These are phyloP conservation scores for Mycena capillaripes DNA, from an alignment of 768 basidiomycete species.

Conservation along the genomic window DNA sequence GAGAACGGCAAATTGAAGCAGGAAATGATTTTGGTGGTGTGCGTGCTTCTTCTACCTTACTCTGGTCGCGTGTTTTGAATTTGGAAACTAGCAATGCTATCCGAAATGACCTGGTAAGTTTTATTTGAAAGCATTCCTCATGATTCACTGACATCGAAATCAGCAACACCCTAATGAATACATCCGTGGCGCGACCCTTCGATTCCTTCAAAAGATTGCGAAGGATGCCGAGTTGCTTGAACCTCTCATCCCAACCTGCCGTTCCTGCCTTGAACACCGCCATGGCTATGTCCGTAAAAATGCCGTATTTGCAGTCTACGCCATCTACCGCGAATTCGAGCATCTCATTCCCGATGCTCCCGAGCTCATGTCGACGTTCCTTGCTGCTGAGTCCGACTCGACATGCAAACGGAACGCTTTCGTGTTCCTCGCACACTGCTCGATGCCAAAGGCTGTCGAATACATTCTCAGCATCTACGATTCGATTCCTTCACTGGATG, in stretches of 20 bases:
- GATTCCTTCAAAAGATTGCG: slow-evolving; percentile 95
- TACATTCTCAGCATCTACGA: slow-evolving; percentile 92
- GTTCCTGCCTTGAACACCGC: slow-evolving; percentile 95
- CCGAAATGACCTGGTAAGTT: slow-evolving; percentile 92
- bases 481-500: slow-evolving; percentile 85
- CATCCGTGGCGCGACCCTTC: slow-evolving; percentile 96
- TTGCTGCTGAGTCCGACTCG: slow-evolving; percentile 94
- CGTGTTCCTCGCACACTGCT: slow-evolving; percentile 89
- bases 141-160: slow-evolving; percentile 24
- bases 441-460: slow-evolving; percentile 93
- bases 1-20: slow-evolving; percentile 98
- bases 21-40: slow-evolving; percentile 99
- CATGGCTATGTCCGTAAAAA: slow-evolving; percentile 99
- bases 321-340: slow-evolving; percentile 95
- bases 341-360: slow-evolving; percentile 96
- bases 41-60: slow-evolving; percentile 50
- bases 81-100: slow-evolving; percentile 80
- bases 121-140: slow-evolving; percentile 1
- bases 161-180: slow-evolving; percentile 99
- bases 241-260: slow-evolving; percentile 94
- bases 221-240: slow-evolving; percentile 95
- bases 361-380: slow-evolving; percentile 96
- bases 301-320: slow-evolving; percentile 95
- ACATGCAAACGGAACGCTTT: slow-evolving; percentile 98
- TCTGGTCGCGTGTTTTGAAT: slow-evolving; percentile 9